These are phyloP conservation scores for Ustilago trichophora DNA, from an alignment of 1,284 basidiomycete species.

Conservation along the genomic window DNA sequence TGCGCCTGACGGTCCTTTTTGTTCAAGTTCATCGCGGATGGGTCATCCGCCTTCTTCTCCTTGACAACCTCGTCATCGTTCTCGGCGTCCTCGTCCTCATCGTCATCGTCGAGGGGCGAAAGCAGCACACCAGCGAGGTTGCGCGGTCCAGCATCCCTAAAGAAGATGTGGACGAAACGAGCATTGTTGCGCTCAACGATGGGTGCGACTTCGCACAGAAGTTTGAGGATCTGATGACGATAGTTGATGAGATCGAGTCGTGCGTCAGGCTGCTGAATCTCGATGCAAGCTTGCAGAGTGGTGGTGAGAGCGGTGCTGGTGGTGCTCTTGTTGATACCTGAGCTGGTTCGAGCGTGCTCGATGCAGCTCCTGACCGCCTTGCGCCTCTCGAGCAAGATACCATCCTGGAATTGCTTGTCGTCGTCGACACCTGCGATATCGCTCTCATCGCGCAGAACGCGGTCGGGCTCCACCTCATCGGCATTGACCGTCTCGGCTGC, in stretches of 20 bases:
- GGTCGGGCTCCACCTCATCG: constrained; percentile 38
- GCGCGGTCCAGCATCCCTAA: constrained; percentile 44
- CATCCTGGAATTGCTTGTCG: constrained; percentile 58
- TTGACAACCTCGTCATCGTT: constrained; percentile 10
- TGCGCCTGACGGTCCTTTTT: constrained; percentile 49
- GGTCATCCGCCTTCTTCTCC: constrained; percentile 10
- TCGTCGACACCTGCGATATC: constrained; percentile 38
- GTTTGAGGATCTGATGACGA: constrained; percentile 54
- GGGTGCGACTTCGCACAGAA: constrained; percentile 39
- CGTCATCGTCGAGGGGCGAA: constrained; percentile 39
- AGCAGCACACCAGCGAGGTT: constrained; percentile 39
- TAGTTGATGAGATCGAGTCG: constrained; percentile 59
- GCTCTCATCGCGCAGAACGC: constrained; percentile 31
- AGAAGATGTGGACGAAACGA: constrained; percentile 52
- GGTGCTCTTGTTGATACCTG: background rate
- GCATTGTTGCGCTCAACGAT: constrained; percentile 56
- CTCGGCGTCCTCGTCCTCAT: constrained; percentile 28
- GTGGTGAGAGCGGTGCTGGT: constrained; percentile 17
- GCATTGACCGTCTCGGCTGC: constrained; percentile 5
- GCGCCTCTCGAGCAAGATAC: constrained; percentile 35
- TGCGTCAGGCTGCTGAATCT: constrained; percentile 41
- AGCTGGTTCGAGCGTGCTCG: constrained; percentile 35
- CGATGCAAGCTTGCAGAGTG: constrained; percentile 30
- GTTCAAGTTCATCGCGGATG: constrained; percentile 28
- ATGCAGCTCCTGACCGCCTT: constrained; percentile 43